Base-by-base conservation (phyloP, 2,329 filamentous ascomycete species). In the Pyrenochaeta sp. region DNA sequence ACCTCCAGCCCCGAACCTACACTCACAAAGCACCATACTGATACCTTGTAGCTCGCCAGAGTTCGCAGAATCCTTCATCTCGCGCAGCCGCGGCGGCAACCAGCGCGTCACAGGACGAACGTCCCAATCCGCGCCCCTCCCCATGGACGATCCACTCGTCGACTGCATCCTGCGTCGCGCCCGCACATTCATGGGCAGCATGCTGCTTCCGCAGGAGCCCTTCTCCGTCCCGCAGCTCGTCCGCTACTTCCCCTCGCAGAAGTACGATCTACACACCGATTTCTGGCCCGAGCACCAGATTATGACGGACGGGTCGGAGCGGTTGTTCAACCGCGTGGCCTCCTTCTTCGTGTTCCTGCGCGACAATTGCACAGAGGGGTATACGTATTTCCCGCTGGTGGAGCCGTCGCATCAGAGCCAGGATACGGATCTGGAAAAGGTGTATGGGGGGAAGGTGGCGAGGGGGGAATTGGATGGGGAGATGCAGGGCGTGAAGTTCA, bases 401-500 rank as follows among this genome's bases (percentile, higher is more conserved):
- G 48, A 56, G 18, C 45, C 53, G 4, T 20, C 51, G 2, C 44
- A 47, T 15, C 11, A 24, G 8, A 46, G 43, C 24, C 39, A 27
- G 7, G 35, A 37, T 5, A 22, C 13, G 7, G 37, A 40, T 13
- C 8, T 55, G 24, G 48, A 49, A n/a, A 30, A 14, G 4, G 10
- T 39, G 26, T 58, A 50, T 27, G 18, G 17, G 8, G 57, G 53
- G 6, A 58, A 48, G 32, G 47, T 55, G 9, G 42, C 14, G 11
- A 48, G 3, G 60, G 67, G 48, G 34, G 44, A 47, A 44, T 51
- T 19, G 40, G 53, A 48, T 21, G 57, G 51, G 3, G 50, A 52
- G 35, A 38, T 47, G 17, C 55, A 65, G 17, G 81, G 81, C 0
- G 72, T 83, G 3, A 81, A 76, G 2, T 84, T 84, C 53, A 78